These are phyloP conservation scores for Ploettnerulaceae sp. DNA, from an alignment of 2,329 filamentous ascomycete species.

Conservation along the genomic window DNA sequence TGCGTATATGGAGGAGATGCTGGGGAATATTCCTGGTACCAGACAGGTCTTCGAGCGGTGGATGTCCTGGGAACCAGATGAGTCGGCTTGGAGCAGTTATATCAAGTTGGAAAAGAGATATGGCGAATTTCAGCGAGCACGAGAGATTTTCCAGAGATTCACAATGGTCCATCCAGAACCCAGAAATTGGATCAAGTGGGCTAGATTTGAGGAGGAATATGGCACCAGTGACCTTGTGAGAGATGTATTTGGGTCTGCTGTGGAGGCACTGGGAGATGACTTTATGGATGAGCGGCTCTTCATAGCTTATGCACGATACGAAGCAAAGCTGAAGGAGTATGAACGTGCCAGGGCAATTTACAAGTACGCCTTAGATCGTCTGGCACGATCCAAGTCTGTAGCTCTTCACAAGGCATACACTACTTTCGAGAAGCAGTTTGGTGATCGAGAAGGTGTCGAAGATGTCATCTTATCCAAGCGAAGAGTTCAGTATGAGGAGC, in stretches of 20 bases:
- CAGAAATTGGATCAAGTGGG: slow-evolving; percentile 98
- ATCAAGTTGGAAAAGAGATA: slow-evolving; percentile 97
- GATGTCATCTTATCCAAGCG: slow-evolving; percentile 94
- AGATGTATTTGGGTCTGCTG: slow-evolving; percentile 83
- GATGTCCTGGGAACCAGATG: slow-evolving; percentile 98
- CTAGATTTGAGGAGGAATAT: slow-evolving; percentile 92
- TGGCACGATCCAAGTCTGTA: slow-evolving; percentile 82
- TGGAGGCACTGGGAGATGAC: slow-evolving; percentile 87
- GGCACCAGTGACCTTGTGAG: slow-evolving; percentile 88
- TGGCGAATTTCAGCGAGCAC: slow-evolving; percentile 83
- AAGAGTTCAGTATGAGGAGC: slow-evolving; percentile 88
- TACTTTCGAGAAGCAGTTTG: slow-evolving; percentile 97
- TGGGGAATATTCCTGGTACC: slow-evolving; percentile 88
- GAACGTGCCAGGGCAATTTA: slow-evolving; percentile 92
- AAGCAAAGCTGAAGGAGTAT: slow-evolving; percentile 91
- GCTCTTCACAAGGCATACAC: slow-evolving; percentile 90
- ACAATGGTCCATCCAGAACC: slow-evolving; percentile 91
- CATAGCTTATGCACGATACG: slow-evolving; percentile 91
- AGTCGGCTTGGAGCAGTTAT: slow-evolving; percentile 91
- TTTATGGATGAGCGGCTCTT: slow-evolving; percentile 96
- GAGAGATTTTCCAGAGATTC: slow-evolving; percentile 84
- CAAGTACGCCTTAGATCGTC: slow-evolving; percentile 89
- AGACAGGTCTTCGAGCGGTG: slow-evolving; percentile 94
- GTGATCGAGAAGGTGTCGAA: slow-evolving; percentile 87
- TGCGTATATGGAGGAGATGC: slow-evolving; percentile 97